Evolutionary conservation across 139 green algal genomes (phyloP).

Genomic region (Chlorella vulgaris): DNA sequence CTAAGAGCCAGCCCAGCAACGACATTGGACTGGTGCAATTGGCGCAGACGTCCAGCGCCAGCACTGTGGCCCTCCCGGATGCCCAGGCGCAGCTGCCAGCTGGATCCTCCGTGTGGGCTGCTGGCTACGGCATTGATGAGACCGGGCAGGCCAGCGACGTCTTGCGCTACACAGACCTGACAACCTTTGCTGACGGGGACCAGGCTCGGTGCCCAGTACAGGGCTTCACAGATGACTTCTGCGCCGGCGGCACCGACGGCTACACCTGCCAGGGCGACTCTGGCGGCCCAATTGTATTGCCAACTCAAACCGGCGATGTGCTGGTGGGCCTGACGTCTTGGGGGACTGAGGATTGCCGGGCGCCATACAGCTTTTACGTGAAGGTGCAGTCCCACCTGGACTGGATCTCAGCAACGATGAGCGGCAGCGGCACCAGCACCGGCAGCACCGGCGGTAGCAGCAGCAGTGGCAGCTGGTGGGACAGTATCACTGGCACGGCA

Average conservation of each 20-base stretch:
- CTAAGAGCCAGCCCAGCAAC: background rate
- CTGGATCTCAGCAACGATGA: background rate
- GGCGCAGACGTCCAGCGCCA: background rate
- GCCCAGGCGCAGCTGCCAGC: background rate
- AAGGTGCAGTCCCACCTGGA: background rate
- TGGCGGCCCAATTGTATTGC: background rate
- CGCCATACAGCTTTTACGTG: background rate
- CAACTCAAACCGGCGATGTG: background rate
- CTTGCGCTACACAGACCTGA: conserved; percentile 11
- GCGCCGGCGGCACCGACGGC: background rate
- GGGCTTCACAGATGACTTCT: background rate
- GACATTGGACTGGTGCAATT: background rate
- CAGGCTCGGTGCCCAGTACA: background rate
- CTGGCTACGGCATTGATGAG: conserved; percentile 2
- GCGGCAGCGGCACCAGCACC: background rate
- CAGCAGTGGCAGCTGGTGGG: too few relatives aligned
- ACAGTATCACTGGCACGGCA: background rate
- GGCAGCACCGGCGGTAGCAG: background rate
- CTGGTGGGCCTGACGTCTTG: background rate
- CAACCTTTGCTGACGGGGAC: background rate
- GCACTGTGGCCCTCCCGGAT: background rate
- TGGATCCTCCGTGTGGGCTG: background rate
- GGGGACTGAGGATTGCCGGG: background rate
- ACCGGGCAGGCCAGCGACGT: background rate
- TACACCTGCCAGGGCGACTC: conserved; percentile 7